Evolutionary conservation across 352 stramenopile genomes (phyloP).

Genomic region (Globisporangium cystogenes): DNA sequence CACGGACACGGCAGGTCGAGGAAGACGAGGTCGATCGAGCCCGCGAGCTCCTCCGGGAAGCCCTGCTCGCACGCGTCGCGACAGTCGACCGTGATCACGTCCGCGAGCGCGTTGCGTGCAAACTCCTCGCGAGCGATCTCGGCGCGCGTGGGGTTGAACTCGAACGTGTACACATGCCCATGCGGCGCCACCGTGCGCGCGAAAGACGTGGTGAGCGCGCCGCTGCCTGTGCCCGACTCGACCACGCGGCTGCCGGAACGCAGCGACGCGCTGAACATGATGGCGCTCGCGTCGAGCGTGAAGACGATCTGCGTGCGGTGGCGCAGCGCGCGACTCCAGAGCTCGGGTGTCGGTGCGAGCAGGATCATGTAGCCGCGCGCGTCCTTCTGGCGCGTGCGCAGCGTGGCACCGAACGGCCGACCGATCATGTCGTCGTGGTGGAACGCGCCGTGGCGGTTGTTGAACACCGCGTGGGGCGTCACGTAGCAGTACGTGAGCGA

Average conservation of each 20-base stretch:
- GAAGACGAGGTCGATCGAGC: slow-evolving; percentile 93
- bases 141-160: slow-evolving; percentile 96
- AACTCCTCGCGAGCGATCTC: slow-evolving; percentile 94
- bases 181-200: slow-evolving; percentile 84
- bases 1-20: slow-evolving; percentile 98
- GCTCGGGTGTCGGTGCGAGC: slow-evolving; percentile 93
- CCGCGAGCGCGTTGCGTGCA: slow-evolving; percentile 82
- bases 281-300: slow-evolving; percentile 91
- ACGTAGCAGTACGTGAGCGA: slow-evolving; percentile 94
- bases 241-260: slow-evolving; percentile 89
- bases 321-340: slow-evolving; percentile 92
- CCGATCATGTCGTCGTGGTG: slow-evolving; percentile 96
- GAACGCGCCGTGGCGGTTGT: slow-evolving; percentile 96
- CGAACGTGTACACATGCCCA: slow-evolving; percentile 96
- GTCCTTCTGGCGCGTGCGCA: slow-evolving; percentile 62
- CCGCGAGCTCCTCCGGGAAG: slow-evolving; percentile 57
- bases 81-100: slow-evolving; percentile 92
- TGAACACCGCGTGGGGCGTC: slow-evolving; percentile 88
- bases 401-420: slow-evolving; percentile 78
- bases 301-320: slow-evolving; percentile 98
- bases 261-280: slow-evolving; percentile 89
- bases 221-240: slow-evolving; percentile 90
- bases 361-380: slow-evolving; percentile 90
- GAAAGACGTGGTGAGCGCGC: slow-evolving; percentile 92
- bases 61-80: slow-evolving; percentile 94